Evolutionary conservation across 169 alveolate species (phyloP).

Genomic region (Plasmodium billcollinsi): DNA sequence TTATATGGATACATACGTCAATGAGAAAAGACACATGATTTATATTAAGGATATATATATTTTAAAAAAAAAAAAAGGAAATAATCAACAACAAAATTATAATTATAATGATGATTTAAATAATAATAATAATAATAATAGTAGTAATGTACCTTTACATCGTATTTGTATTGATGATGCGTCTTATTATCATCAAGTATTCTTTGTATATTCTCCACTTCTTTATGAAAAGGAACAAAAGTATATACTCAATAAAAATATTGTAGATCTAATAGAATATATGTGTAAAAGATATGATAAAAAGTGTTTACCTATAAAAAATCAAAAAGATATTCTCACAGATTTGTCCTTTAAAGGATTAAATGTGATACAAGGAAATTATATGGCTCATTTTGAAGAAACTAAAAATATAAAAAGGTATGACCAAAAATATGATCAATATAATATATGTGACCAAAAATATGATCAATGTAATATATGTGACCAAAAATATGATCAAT

Average conservation of each 20-base stretch:
- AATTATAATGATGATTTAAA: background rate
- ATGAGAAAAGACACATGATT: background rate
- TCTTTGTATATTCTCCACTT: constrained; percentile 12
- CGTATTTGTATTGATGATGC: background rate
- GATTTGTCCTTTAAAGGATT: background rate
- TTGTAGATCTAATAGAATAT: constrained; percentile 6
- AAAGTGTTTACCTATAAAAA: background rate
- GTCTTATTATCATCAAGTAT: constrained; percentile 8
- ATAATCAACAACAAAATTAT: background rate
- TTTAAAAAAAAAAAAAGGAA: background rate
- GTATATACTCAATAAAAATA: constrained; percentile 6
- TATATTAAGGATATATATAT: background rate
- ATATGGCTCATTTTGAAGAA: too few species aligned
- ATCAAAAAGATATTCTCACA: background rate
- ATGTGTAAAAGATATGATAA: constrained; percentile 14
- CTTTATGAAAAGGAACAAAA: constrained; percentile 6
- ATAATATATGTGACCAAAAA: too few species aligned
- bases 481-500: too few species aligned
- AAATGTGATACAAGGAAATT: too few species aligned
- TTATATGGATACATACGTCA: background rate
- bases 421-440: too few species aligned
- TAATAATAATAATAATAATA: background rate
- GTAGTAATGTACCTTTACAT: background rate
- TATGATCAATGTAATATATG: too few species aligned
- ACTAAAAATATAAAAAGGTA: too few species aligned